Base-by-base conservation (phyloP, 73 alveolate genomes). In the Blepharisma stoltei region DNA sequence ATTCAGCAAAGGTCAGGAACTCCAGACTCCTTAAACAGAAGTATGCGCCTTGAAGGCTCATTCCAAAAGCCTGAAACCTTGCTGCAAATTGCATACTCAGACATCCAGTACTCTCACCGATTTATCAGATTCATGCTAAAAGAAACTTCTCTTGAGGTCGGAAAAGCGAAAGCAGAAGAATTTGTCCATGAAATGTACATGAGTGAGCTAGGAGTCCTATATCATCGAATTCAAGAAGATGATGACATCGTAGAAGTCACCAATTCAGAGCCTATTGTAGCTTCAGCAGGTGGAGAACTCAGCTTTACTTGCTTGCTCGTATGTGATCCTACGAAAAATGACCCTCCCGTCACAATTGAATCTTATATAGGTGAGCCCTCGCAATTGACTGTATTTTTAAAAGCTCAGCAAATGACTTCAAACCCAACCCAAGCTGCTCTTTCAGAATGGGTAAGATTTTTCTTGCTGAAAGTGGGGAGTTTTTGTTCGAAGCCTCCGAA, bases 41-140 rank as follows among this genome's bases (percentile, higher is more conserved):
- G 80, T 78, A 77, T 44, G 83, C 76, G 73, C 38, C 48, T 21
- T 37, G 41, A 32, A 32, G 41, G 41, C 41, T 32, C 41, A 32
- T 67, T 48, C 47, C 25, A 44, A 76, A 83, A 88, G 50, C 84
- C 78, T 78, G 65, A 79, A 60, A 81, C 67, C 27, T 80, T 80
- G 76, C 49, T 91, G n/a, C 95, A 94, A 83, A 89, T 93, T 9
- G 84, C 88, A 70, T 94, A 86, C 70, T 84, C 96, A 25, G 97
- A 90, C 43, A 86, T 94, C 46, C 85, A 83, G 67, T 86, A 81
- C 66, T 91, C 90, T 68, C 98, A 94, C 77, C 80, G 98, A 78
- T 94, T 94, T 78, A 83, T 89, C 32, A 66, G 95, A 5, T 91
- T 90, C 70, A 86, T 85, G 67, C 85, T 94, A 9, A 70, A 65